Conservation (phyloP, 2,329 filamentous ascomycete genomes). For the Neonectria punicea region DNA sequence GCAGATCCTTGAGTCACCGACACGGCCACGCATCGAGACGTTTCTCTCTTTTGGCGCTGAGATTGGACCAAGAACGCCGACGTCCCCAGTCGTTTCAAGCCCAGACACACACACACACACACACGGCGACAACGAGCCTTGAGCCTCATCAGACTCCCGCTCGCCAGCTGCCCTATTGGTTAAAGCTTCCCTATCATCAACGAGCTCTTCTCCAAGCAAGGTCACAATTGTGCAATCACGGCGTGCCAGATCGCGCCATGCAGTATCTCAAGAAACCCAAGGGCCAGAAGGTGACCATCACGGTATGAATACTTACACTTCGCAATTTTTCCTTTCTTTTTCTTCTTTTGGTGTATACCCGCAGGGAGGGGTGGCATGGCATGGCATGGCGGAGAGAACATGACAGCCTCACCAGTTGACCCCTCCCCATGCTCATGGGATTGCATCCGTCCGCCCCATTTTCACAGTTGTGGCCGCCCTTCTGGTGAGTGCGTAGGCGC, state of each 20-base stretch:
- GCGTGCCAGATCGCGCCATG: background rate
- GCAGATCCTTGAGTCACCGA: background rate
- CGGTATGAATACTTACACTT: slow-evolving; percentile 6
- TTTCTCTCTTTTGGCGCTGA: background rate
- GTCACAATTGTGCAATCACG: background rate
- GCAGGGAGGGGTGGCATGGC: background rate
- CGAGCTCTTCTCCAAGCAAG: too few relatives aligned
- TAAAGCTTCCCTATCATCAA: too few relatives aligned
- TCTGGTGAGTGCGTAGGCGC: too few relatives aligned
- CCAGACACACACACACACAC: background rate
- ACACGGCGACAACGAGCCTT: background rate
- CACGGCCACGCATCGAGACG: too few relatives aligned
- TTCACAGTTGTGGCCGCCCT: background rate
- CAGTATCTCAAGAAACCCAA: too few relatives aligned
- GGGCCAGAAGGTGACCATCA: background rate
- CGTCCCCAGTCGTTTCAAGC: background rate
- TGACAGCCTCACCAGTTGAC: background rate
- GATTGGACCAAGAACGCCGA: too few relatives aligned
- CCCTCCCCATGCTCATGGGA: too few relatives aligned
- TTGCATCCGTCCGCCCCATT: background rate
- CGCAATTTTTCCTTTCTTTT: background rate
- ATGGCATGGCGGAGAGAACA: background rate
- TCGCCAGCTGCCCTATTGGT: background rate
- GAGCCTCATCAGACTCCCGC: slow-evolving; percentile 2
- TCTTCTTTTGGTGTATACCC: background rate